Conservation (phyloP, 768 basidiomycete genomes). For the Sistotremastrum suecicum region DNA sequence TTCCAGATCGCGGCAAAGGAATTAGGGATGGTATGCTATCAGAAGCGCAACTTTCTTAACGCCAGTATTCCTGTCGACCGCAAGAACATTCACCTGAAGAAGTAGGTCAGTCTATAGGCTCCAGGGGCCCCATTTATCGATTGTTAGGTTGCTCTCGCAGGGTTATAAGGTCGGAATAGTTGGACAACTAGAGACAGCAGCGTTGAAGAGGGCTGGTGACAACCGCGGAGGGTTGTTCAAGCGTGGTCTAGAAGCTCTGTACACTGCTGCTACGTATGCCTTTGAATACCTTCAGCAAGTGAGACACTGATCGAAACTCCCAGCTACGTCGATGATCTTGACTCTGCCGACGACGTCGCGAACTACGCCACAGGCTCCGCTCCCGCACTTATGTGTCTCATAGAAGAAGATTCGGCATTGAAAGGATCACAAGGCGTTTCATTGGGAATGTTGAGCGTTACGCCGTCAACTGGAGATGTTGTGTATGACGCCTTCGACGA, state of each 20-base stretch:
- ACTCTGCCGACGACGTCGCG: slow-evolving; percentile 40
- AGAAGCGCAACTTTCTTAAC: slow-evolving; percentile 55
- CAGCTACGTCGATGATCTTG: slow-evolving; percentile 77
- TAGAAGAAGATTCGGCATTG: slow-evolving; percentile 26
- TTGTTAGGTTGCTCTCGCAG: slow-evolving; percentile 48
- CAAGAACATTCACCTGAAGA: slow-evolving; percentile 59
- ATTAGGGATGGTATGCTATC: slow-evolving; percentile 64
- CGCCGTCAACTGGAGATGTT: slow-evolving; percentile 84
- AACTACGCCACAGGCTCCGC: slow-evolving; percentile 33
- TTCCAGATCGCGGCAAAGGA: slow-evolving; percentile 56
- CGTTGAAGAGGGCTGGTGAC: slow-evolving; percentile 71
- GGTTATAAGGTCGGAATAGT: slow-evolving; percentile 80
- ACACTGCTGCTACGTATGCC: slow-evolving; percentile 77
- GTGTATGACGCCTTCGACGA: slow-evolving; percentile 88
- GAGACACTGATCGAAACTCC: background rate
- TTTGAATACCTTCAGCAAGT: too few species aligned
- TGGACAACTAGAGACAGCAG: slow-evolving; percentile 75
- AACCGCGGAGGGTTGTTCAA: slow-evolving; percentile 63
- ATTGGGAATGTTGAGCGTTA: slow-evolving; percentile 66
- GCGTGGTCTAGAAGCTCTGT: slow-evolving; percentile 61
- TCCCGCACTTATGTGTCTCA: slow-evolving; percentile 65
- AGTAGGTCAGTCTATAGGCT: slow-evolving; percentile 27
- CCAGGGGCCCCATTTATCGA: too few species aligned
- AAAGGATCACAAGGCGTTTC: slow-evolving; percentile 20
- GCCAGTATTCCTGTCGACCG: slow-evolving; percentile 64